Conservation (phyloP, 768 basidiomycete species). For the Coprinopsis strossmayeri region DNA sequence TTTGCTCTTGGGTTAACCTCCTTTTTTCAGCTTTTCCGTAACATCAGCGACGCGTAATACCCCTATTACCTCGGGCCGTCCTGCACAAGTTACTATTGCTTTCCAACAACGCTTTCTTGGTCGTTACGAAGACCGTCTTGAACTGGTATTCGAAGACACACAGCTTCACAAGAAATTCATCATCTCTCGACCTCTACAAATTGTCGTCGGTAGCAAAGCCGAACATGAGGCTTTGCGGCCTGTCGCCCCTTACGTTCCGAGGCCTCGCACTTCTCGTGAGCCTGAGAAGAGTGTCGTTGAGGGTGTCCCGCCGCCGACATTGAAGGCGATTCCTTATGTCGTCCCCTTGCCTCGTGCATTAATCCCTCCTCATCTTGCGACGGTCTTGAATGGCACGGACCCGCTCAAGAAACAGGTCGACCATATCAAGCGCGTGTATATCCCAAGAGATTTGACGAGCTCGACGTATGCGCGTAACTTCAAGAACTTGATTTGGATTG, state of each 20-base stretch:
- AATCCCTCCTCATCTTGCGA: constrained; percentile 30
- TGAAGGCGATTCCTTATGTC: constrained; percentile 37
- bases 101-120: constrained; percentile 34
- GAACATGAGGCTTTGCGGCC: constrained; percentile 43
- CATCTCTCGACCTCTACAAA: constrained; percentile 39
- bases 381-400: constrained; percentile 23
- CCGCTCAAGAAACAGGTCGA: constrained; percentile 21
- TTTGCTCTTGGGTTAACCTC: constrained; percentile 9
- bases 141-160: constrained; percentile 44
- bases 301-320: constrained; percentile 35
- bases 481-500: constrained; percentile 49
- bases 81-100: constrained; percentile 24
- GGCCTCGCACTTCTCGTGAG: constrained; percentile 24
- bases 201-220: constrained; percentile 37
- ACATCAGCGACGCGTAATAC: constrained; percentile 12
- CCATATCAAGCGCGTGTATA: constrained; percentile 25
- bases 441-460: constrained; percentile 34
- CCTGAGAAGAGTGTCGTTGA: constrained; percentile 30
- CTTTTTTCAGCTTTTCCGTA: constrained; percentile 20
- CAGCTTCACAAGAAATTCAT: constrained; percentile 41
- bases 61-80: constrained; percentile 16
- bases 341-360: constrained; percentile 28
- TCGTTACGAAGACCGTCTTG: constrained; percentile 45
- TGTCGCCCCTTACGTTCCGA: constrained; percentile 38
- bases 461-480: constrained; percentile 39